Evolutionary conservation across 768 basidiomycete species (phyloP).

Genomic region (Hygrocybe coccinea): DNA sequence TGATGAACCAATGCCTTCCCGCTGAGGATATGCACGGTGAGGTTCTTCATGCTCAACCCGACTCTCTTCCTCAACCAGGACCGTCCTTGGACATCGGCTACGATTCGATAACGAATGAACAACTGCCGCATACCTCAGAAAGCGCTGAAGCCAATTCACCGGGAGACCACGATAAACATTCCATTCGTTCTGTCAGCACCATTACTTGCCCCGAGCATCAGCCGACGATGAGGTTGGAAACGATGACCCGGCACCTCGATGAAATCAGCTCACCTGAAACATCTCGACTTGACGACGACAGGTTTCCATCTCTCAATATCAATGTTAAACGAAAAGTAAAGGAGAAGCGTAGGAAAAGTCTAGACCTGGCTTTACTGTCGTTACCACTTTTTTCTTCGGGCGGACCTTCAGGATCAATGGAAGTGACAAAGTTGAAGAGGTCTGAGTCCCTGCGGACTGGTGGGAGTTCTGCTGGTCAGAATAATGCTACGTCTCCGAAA

Average conservation of each 20-base stretch:
- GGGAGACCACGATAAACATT: neutral
- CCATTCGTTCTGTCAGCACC: neutral
- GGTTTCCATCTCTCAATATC: too few species aligned
- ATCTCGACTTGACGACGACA: constrained; percentile 11
- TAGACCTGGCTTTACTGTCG: constrained; percentile 2
- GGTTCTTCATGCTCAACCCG: neutral
- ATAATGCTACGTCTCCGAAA: neutral
- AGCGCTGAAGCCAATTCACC: neutral
- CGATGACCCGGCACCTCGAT: constrained; percentile 13
- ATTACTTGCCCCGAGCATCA: neutral
- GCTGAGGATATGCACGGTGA: neutral
- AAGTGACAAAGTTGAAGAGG: constrained; percentile 17
- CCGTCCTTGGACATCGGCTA: too few species aligned
- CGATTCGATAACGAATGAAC: neutral
- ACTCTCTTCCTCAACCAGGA: neutral
- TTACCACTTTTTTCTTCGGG: neutral
- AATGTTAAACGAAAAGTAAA: neutral
- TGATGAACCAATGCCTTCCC: neutral
- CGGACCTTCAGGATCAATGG: neutral
- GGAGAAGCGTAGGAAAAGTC: constrained; percentile 7
- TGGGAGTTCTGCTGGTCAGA: neutral
- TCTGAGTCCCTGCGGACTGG: constrained; percentile 29
- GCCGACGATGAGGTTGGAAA: constrained; percentile 3
- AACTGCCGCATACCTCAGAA: neutral
- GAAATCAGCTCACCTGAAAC: constrained; percentile 35